Evolutionary conservation across 2,329 filamentous ascomycete genomes (phyloP).

Genomic region (Trichoderma simmonsii): DNA sequence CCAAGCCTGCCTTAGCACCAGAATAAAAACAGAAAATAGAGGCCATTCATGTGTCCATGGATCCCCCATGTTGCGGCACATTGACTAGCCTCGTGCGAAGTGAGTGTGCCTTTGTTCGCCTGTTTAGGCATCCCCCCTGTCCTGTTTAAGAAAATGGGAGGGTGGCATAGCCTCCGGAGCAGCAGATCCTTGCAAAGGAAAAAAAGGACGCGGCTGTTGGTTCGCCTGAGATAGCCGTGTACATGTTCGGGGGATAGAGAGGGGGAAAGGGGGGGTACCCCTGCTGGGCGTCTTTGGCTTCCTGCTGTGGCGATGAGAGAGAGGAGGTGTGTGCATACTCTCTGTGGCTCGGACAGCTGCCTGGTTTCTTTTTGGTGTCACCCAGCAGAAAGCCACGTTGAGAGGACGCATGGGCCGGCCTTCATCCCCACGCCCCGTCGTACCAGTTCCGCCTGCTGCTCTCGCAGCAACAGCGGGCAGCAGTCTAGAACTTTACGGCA

Average conservation of each 20-base stretch:
- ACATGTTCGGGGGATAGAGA: not conserved
- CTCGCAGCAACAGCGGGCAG: not conserved
- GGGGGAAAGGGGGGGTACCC: not conserved
- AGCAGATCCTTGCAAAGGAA: not conserved
- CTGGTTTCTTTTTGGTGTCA: not conserved
- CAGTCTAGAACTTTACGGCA: conserved; percentile 1
- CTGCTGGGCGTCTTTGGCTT: not conserved
- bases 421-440: conserved; percentile 7
- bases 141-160: conserved; percentile 2
- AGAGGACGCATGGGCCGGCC: conserved; percentile 13
- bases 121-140: conserved; percentile 11
- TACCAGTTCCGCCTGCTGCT: not conserved
- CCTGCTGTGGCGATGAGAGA: not conserved
- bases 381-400: conserved; percentile 6
- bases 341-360: not conserved
- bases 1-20: not conserved
- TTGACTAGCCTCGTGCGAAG: not conserved
- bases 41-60: not conserved
- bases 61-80: not conserved
- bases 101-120: conserved; percentile 15
- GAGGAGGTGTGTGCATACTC: not conserved
- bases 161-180: not conserved
- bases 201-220: conserved; percentile 15
- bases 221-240: not conserved
- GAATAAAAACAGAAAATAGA: not conserved